A percentile compares a stretch with the other conserved stretches of the same genome.
phyloP scores from a whole-genome alignment of 169 alveolate species.

The Theileria sp. region DNA sequence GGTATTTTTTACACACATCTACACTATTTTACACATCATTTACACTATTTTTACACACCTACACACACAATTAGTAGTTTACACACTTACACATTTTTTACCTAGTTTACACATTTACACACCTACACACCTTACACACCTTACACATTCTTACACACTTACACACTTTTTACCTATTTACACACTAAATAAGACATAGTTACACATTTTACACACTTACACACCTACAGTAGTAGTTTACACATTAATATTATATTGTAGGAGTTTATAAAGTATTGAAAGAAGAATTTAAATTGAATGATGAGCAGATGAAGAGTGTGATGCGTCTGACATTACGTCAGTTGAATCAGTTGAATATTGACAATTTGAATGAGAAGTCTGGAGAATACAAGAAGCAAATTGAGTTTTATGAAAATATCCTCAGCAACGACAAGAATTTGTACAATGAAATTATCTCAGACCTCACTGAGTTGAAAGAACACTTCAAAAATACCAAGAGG shows the following conservation, averaged over 20 bases:
- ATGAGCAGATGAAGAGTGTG: slow-evolving; percentile 41
- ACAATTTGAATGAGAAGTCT: slow-evolving; percentile 27
- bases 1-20: too few species aligned
- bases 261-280: neutral
- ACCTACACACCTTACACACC: too few species aligned
- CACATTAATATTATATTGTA: neutral
- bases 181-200: too few species aligned
- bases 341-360: slow-evolving; percentile 40
- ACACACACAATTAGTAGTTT: too few species aligned
- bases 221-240: neutral
- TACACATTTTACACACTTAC: too few species aligned
- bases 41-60: too few species aligned
- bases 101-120: too few species aligned
- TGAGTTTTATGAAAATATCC: slow-evolving; percentile 24
- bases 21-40: neutral
- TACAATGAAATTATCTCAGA: slow-evolving; percentile 34
- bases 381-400: slow-evolving; percentile 20
- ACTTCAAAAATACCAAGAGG: neutral
- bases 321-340: slow-evolving; percentile 60
- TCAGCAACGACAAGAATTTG: slow-evolving; percentile 26
- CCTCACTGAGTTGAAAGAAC: slow-evolving; percentile 22
- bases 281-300: slow-evolving; percentile 36
- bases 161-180: too few species aligned
- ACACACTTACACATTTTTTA: too few species aligned
- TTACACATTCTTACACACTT: neutral